A percentile compares a stretch with the other conserved stretches of the same genome.
phyloP scores from a whole-genome alignment of 192 early-diverging fungal genomes.

The Dispira simplex region DNA sequence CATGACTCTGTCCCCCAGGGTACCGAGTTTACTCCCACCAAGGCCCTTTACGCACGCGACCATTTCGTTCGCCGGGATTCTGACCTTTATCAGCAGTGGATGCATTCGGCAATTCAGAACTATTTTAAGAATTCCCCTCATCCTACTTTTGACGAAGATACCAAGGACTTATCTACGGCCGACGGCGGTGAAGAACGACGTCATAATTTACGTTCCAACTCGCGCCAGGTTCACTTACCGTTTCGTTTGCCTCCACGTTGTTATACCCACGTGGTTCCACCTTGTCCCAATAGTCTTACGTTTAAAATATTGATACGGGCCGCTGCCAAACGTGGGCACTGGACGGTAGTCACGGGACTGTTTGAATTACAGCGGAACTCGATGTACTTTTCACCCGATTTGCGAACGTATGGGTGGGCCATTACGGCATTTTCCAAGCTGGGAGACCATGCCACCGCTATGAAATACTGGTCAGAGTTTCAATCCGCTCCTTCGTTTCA shows the following conservation, averaged over 20 bases:
- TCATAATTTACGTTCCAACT: neutral
- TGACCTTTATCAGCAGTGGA: neutral
- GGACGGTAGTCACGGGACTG: neutral
- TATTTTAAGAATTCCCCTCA: neutral
- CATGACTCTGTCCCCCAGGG: neutral
- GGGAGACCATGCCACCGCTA: neutral
- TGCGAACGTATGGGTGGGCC: slow-evolving; percentile 5
- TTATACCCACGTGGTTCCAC: neutral
- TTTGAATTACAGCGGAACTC: slow-evolving; percentile 5
- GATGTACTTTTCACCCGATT: neutral
- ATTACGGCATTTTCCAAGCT: slow-evolving; percentile 4
- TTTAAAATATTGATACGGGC: slow-evolving; percentile 8
- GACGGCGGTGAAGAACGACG: neutral
- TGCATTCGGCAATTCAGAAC: neutral
- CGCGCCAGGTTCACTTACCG: neutral
- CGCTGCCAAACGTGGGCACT: neutral
- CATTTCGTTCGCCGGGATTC: neutral
- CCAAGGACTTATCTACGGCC: neutral
- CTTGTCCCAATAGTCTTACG: slow-evolving; percentile 7
- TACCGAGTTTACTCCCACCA: neutral
- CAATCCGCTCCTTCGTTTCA: slow-evolving; percentile 5
- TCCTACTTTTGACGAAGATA: neutral
- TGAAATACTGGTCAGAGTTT: slow-evolving; percentile 8
- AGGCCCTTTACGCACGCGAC: neutral
- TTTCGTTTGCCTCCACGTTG: neutral